A percentile compares a stretch with the other conserved stretches of the same genome.
These are phyloP conservation scores for Trypanosomatidae sp. DNA, from an alignment of 208 protist species.

Conservation along the genomic window DNA sequence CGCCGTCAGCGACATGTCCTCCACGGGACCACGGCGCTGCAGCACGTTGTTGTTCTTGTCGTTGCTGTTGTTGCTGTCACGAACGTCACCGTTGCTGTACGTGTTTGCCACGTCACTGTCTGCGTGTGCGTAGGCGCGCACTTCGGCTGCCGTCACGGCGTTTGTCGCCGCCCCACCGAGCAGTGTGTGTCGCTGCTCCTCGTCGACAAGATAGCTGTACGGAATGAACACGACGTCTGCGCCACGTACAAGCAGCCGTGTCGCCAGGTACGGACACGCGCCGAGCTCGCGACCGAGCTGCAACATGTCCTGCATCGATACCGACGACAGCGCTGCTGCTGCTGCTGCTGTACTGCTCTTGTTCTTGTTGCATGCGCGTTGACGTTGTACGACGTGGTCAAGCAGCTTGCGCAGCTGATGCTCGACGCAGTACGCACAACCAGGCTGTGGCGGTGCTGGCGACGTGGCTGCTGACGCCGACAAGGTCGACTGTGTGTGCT, in stretches of 20 bases:
- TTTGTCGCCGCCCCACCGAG: slow-evolving; percentile 55
- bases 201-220: slow-evolving; percentile 64
- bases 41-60: background rate
- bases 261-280: slow-evolving; percentile 73
- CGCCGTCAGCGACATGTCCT: too few relatives aligned
- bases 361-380: too few relatives aligned
- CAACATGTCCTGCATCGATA: slow-evolving; percentile 38
- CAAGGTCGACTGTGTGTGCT: too few relatives aligned
- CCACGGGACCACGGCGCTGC: background rate
- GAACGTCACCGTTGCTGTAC: background rate
- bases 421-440: too few relatives aligned
- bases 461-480: too few relatives aligned
- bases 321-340: too few relatives aligned
- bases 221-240: slow-evolving; percentile 76
- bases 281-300: slow-evolving; percentile 27
- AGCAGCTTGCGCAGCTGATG: too few relatives aligned
- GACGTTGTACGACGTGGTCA: too few relatives aligned
- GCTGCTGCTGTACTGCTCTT: too few relatives aligned
- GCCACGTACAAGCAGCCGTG: slow-evolving; percentile 38
- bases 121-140: background rate
- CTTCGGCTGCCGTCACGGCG: slow-evolving; percentile 17
- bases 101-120: background rate
- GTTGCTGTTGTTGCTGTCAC: slow-evolving; percentile 4
- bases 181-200: slow-evolving; percentile 36
- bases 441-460: too few relatives aligned